These are phyloP conservation scores for Glycyrrhiza uralensis DNA, from an alignment of 306 rosid genomes.

Conservation along the genomic window DNA sequence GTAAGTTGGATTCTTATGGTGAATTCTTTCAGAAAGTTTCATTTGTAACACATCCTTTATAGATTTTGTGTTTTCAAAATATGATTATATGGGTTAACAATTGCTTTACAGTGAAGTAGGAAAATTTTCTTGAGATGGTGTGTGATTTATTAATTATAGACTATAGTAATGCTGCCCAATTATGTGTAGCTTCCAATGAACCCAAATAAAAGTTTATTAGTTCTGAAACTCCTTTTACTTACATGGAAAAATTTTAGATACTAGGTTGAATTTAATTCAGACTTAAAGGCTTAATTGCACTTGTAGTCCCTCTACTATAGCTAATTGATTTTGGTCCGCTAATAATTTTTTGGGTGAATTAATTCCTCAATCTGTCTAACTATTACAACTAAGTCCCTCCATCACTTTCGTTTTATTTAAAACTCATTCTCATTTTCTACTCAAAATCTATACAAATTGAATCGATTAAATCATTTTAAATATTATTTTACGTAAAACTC, in stretches of 20 bases:
- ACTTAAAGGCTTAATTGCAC: background rate
- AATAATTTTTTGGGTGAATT: too few species aligned
- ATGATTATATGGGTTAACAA: background rate
- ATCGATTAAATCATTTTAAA: too few species aligned
- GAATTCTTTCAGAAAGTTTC: background rate
- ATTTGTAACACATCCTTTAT: background rate
- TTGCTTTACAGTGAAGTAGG: background rate
- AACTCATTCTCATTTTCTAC: too few species aligned
- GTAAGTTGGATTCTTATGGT: conserved; percentile 41
- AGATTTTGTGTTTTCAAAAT: background rate
- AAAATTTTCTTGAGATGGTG: background rate
- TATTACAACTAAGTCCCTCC: too few species aligned
- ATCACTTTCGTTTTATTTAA: too few species aligned
- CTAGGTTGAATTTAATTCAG: background rate
- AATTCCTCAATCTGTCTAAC: too few species aligned
- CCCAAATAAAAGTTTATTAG: background rate
- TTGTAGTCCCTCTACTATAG: too few species aligned
- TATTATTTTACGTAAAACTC: too few species aligned
- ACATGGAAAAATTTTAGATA: background rate
- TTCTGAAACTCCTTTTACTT: background rate
- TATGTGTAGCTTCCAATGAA: background rate
- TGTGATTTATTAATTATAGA: background rate
- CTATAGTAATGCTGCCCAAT: background rate
- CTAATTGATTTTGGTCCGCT: too few species aligned
- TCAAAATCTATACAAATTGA: too few species aligned